Conservation (phyloP, 345 rosid species). For the Populus nigra region DNA sequence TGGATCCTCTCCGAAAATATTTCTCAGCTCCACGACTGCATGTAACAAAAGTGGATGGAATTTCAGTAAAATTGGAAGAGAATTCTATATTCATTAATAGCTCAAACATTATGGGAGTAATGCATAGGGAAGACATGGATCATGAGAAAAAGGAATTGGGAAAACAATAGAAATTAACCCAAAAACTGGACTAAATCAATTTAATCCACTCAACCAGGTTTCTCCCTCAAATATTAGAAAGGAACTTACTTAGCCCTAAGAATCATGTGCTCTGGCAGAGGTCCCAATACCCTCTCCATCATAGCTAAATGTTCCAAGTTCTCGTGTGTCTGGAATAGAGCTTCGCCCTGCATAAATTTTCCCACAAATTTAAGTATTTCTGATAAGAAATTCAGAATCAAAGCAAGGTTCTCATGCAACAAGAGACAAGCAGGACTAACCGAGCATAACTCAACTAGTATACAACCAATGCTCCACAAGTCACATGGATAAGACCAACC, state of each 20-base stretch:
- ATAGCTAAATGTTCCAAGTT: conserved; percentile 32
- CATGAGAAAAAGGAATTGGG: neutral
- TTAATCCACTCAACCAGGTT: neutral
- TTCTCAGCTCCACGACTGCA: conserved; percentile 68
- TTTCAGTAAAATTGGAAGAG: neutral
- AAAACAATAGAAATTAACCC: neutral
- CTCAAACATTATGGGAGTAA: neutral
- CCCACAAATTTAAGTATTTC: conserved; percentile 1
- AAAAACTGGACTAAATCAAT: neutral
- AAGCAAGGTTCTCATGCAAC: neutral
- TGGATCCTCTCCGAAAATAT: conserved; percentile 58
- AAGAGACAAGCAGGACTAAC: neutral
- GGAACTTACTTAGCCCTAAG: conserved; percentile 44
- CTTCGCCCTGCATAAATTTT: conserved; percentile 14
- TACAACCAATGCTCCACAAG: conserved; percentile 31
- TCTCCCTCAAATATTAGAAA: neutral
- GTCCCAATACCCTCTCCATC: conserved; percentile 35
- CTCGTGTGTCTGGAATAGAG: conserved; percentile 27
- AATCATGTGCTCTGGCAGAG: conserved; percentile 50
- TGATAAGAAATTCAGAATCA: conserved; percentile 11
- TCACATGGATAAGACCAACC: conserved; percentile 33
- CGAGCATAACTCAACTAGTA: conserved; percentile 23
- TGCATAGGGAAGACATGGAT: neutral
- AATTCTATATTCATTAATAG: neutral
- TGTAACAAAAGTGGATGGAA: conserved; percentile 1